Evolutionary conservation across 129 eudicot genomes (phyloP).

Genomic region (Kitagawia praeruptora): DNA sequence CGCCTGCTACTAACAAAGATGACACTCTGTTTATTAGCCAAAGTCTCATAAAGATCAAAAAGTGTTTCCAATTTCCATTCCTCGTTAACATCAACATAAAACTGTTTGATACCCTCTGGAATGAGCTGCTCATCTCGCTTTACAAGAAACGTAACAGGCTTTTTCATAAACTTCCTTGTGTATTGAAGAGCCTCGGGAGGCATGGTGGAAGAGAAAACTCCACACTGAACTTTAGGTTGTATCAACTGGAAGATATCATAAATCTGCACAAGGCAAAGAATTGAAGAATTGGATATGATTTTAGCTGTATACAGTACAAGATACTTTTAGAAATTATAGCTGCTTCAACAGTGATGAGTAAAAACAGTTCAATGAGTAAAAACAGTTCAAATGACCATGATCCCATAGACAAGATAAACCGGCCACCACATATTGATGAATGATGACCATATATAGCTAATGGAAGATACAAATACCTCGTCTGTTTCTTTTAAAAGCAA

Average conservation of each 20-base stretch:
- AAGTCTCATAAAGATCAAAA: background rate
- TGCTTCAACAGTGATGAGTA: too few species aligned
- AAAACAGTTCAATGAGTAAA: too few species aligned
- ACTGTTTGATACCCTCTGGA: conserved; percentile 10
- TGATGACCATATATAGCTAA: background rate
- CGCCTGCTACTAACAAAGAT: background rate
- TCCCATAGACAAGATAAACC: too few species aligned
- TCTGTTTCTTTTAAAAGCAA: conserved; percentile 19
- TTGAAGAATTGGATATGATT: background rate
- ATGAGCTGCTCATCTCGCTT: conserved; percentile 39
- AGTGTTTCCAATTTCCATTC: background rate
- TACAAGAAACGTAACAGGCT: conserved; percentile 28
- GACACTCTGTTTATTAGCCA: background rate
- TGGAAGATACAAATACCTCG: conserved; percentile 7
- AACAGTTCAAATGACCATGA: too few species aligned
- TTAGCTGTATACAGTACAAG: too few species aligned
- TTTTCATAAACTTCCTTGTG: conserved; percentile 9
- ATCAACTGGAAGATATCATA: conserved; percentile 27
- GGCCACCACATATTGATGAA: background rate
- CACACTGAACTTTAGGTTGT: conserved; percentile 30
- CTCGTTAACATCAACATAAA: background rate
- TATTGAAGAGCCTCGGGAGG: conserved; percentile 20
- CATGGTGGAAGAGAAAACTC: conserved; percentile 24
- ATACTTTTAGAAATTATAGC: too few species aligned
- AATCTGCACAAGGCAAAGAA: conserved; percentile 13